Evolutionary conservation across 2,329 filamentous ascomycete genomes (phyloP).

Genomic region (Annulohypoxylon truncatum): DNA sequence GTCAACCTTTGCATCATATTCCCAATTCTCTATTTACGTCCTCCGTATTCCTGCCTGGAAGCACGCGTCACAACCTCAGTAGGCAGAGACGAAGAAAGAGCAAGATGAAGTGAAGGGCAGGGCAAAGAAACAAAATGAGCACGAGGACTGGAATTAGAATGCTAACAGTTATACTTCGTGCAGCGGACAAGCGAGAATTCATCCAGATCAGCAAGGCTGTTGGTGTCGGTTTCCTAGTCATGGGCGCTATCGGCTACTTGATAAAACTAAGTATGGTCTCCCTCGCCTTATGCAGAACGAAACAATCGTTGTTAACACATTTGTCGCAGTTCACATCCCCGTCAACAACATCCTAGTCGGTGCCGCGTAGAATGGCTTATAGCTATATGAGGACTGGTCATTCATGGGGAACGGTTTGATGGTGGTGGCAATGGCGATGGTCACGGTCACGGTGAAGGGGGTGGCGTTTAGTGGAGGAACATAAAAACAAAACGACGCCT

Average conservation of each 20-base stretch:
- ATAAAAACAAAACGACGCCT: not conserved
- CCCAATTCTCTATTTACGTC: not conserved
- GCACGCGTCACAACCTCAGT: not conserved
- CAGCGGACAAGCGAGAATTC: constrained; percentile 65
- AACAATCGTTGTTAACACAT: constrained; percentile 14
- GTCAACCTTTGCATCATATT: constrained; percentile 41
- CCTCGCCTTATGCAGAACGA: not conserved
- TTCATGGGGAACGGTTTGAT: not conserved
- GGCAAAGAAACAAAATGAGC: not conserved
- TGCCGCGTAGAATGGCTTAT: constrained; percentile 62
- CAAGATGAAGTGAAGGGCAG: not conserved
- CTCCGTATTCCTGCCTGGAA: not conserved
- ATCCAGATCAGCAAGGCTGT: constrained; percentile 63
- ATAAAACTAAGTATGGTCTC: constrained; percentile 72
- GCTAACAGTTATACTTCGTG: constrained; percentile 33
- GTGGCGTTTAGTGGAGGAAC: constrained; percentile 1
- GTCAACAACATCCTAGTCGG: constrained; percentile 78
- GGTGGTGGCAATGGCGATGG: no score
- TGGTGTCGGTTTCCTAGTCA: constrained; percentile 76
- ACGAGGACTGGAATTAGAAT: not conserved
- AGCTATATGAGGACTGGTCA: not conserved
- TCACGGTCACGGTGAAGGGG: constrained; percentile 19
- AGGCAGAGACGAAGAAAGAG: constrained; percentile 8
- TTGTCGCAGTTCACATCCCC: constrained; percentile 70
- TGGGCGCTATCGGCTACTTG: constrained; percentile 76